phyloP scores from a whole-genome alignment of 495 filamentous ascomycete genomes.

The Bacidia gigantensis region DNA sequence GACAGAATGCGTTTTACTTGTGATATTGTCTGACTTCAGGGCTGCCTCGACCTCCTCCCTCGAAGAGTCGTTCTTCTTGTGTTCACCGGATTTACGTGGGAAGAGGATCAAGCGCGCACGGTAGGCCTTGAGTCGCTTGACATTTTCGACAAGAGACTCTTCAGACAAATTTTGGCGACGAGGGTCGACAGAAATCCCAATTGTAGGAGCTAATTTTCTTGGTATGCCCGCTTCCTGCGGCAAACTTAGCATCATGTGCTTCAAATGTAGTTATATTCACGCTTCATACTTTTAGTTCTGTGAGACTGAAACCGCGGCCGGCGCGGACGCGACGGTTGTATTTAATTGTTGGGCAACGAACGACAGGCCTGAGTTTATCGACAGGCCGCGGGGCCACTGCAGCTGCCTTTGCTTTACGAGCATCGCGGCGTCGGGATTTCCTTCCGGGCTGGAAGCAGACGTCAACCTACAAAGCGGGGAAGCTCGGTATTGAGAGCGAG shows the following conservation, averaged over 20 bases:
- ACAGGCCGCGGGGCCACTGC: constrained; percentile 89
- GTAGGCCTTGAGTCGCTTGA: constrained; percentile 93
- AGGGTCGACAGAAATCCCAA: constrained; percentile 93
- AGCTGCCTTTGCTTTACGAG: constrained; percentile 83
- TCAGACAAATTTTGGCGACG: constrained; percentile 93
- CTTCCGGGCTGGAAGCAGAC: constrained; percentile 62
- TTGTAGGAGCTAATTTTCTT: constrained; percentile 81
- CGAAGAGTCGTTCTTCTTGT: constrained; percentile 79
- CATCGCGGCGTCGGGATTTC: constrained; percentile 80
- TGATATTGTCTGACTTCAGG: constrained; percentile 48
- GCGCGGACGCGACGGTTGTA: constrained; percentile 97
- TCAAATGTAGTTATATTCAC: no score
- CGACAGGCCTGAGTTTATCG: constrained; percentile 90
- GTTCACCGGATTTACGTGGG: constrained; percentile 84
- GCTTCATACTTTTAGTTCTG: constrained; percentile 82
- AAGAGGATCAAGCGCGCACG: constrained; percentile 88
- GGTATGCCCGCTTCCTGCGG: constrained; percentile 84
- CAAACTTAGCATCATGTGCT: no score
- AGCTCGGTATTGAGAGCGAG: constrained; percentile 10
- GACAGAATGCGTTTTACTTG: constrained; percentile 38
- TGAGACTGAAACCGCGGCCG: constrained; percentile 91
- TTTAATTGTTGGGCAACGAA: constrained; percentile 88
- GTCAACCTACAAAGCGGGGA: constrained; percentile 17
- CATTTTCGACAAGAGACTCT: constrained; percentile 85
- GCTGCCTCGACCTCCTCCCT: constrained; percentile 69